Percentiles rank a stretch among this genome's conserved stretches.
phyloP scores from a whole-genome alignment of 129 eudicot genomes.

The Chrysanthemum seticuspe region DNA sequence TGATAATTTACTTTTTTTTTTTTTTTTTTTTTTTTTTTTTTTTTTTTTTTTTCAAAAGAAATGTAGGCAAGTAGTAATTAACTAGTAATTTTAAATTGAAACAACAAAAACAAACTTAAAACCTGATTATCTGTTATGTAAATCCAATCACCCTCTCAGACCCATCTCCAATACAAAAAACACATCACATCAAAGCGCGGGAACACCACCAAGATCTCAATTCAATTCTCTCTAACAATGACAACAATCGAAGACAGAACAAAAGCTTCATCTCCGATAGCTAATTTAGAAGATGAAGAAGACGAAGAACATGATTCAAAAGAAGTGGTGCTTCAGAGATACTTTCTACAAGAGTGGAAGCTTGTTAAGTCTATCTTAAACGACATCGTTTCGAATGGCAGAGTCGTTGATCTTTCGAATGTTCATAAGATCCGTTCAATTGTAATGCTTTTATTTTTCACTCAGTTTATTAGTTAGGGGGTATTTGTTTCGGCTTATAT shows the following conservation, averaged over 20 bases:
- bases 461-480: background rate
- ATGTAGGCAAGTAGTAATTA: too few relatives aligned
- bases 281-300: constrained; percentile 28
- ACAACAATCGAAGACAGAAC: constrained; percentile 31
- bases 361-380: constrained; percentile 73
- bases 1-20: too few relatives aligned
- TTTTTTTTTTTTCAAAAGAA: too few relatives aligned
- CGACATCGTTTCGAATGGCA: constrained; percentile 63
- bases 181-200: constrained; percentile 37
- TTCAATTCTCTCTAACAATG: constrained; percentile 15
- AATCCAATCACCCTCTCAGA: too few relatives aligned
- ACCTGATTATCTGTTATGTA: too few relatives aligned
- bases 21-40: too few relatives aligned
- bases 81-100: too few relatives aligned
- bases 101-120: too few relatives aligned
- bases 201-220: constrained; percentile 24
- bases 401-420: constrained; percentile 66
- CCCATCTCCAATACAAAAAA: background rate
- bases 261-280: background rate
- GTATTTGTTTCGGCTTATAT: constrained; percentile 9
- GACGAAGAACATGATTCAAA: constrained; percentile 77
- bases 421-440: constrained; percentile 89
- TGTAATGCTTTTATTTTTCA: constrained; percentile 36
- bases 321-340: constrained; percentile 61
- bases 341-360: constrained; percentile 86